A percentile compares a stretch with the other conserved stretches of the same genome.
Evolutionary conservation across 148 eudicot genomes (phyloP).

Genomic region (Persicaria maculosa): DNA sequence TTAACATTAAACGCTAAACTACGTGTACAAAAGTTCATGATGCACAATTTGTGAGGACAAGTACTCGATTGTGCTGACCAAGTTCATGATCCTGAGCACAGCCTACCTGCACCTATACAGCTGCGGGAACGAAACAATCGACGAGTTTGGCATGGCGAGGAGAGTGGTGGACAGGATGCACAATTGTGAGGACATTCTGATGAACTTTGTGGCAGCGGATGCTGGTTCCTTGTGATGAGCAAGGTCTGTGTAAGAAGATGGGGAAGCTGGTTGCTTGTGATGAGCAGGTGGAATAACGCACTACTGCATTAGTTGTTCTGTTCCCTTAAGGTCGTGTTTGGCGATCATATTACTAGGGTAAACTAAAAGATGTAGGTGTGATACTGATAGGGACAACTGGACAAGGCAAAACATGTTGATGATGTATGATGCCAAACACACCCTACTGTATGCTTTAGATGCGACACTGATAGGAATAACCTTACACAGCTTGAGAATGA

Average conservation of each 20-base stretch:
- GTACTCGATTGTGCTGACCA: conserved; percentile 72
- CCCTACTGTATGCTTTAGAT: background rate
- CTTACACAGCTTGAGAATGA: background rate
- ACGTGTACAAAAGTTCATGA: too few relatives aligned
- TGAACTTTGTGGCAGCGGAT: conserved; percentile 77
- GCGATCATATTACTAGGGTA: too few relatives aligned
- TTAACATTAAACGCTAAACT: too few relatives aligned
- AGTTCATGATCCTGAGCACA: conserved; percentile 49
- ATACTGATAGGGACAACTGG: too few relatives aligned
- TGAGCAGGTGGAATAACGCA: conserved; percentile 15
- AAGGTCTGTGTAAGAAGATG: conserved; percentile 67
- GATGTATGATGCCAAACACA: background rate
- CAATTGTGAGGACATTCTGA: conserved; percentile 85
- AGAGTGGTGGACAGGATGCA: conserved; percentile 41
- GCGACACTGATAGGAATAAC: too few relatives aligned
- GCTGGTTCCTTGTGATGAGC: conserved; percentile 58
- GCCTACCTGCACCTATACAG: conserved; percentile 32
- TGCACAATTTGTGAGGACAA: conserved; percentile 17
- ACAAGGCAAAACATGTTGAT: too few relatives aligned
- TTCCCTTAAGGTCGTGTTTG: too few relatives aligned
- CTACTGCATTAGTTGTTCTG: background rate
- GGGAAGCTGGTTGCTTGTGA: conserved; percentile 77
- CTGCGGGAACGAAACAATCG: conserved; percentile 19
- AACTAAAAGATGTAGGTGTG: too few relatives aligned
- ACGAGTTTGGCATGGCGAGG: conserved; percentile 20